These are phyloP conservation scores for Chaetomiaceae sp. DNA, from an alignment of 2,329 filamentous ascomycete species.

Conservation along the genomic window DNA sequence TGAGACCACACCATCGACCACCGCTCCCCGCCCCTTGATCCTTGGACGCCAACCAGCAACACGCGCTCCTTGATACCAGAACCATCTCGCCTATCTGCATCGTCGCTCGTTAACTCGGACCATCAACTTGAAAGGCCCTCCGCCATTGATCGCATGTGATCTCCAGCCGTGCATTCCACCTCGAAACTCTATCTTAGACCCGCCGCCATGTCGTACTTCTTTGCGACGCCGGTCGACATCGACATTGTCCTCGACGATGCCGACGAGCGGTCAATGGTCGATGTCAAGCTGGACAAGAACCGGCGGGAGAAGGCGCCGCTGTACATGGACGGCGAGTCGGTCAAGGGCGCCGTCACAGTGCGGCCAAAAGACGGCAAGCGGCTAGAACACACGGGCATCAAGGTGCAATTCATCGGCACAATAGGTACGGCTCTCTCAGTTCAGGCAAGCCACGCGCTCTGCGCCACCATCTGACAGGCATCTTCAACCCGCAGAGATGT, in stretches of 20 bases:
- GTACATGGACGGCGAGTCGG: slow-evolving; percentile 97
- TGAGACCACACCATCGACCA: neutral
- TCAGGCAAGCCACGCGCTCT: neutral
- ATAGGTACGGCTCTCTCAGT: slow-evolving; percentile 61
- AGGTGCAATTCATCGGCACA: slow-evolving; percentile 98
- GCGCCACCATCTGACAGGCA: neutral
- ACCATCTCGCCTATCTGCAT: too few species aligned
- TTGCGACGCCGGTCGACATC: slow-evolving; percentile 97
- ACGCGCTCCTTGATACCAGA: too few species aligned
- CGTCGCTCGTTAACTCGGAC: too few species aligned
- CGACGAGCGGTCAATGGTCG: slow-evolving; percentile 91
- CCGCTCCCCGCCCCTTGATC: too few species aligned
- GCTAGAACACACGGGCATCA: slow-evolving; percentile 96
- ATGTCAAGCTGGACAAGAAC: slow-evolving; percentile 98
- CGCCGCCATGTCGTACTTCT: slow-evolving; percentile 79
- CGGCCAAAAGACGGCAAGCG: slow-evolving; percentile 97
- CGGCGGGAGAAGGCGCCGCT: slow-evolving; percentile 93
- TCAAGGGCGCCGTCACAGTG: slow-evolving; percentile 93
- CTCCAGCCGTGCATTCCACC: neutral
- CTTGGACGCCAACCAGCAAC: too few species aligned
- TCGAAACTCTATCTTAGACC: neutral
- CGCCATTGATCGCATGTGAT: slow-evolving; percentile 3
- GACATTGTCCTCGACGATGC: slow-evolving; percentile 95
- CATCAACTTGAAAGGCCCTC: neutral
- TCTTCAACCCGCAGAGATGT: slow-evolving; percentile 71